These are phyloP conservation scores for Epichloe brachyelytri DNA, from an alignment of 2,329 filamentous ascomycete species.

Conservation along the genomic window DNA sequence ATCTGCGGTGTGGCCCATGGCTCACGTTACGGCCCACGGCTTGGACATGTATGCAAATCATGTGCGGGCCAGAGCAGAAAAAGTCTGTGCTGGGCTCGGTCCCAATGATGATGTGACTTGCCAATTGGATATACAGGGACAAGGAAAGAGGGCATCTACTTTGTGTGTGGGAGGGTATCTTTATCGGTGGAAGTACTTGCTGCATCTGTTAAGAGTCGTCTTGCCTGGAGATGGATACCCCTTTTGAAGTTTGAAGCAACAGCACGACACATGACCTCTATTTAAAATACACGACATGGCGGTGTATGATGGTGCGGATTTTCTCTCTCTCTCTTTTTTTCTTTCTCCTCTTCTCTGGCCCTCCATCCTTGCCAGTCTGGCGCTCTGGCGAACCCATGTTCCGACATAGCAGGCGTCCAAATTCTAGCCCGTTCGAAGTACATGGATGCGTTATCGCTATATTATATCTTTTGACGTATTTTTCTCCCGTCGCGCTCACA, in stretches of 20 bases:
- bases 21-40: conserved; percentile 41
- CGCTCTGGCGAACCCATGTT: too few species aligned
- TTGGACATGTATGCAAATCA: conserved; percentile 41
- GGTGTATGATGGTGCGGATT: too few species aligned
- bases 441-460: too few species aligned
- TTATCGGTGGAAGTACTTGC: background rate
- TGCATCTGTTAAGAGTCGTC: background rate
- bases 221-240: background rate
- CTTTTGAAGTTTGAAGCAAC: background rate
- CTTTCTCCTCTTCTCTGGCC: background rate
- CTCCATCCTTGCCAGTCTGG: too few species aligned
- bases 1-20: conserved; percentile 77
- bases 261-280: background rate
- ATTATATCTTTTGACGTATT: too few species aligned
- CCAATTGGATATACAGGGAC: background rate
- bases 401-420: too few species aligned
- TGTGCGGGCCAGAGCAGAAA: conserved; percentile 37
- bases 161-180: background rate
- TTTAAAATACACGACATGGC: too few species aligned
- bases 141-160: background rate
- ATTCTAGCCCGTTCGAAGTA: too few species aligned
- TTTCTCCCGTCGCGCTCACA: too few species aligned
- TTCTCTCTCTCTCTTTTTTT: too few species aligned
- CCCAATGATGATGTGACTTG: background rate
- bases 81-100: conserved; percentile 30